Evolutionary conservation across 1,284 basidiomycete species (phyloP).

Genomic region (Ganoderma leucocontextum): DNA sequence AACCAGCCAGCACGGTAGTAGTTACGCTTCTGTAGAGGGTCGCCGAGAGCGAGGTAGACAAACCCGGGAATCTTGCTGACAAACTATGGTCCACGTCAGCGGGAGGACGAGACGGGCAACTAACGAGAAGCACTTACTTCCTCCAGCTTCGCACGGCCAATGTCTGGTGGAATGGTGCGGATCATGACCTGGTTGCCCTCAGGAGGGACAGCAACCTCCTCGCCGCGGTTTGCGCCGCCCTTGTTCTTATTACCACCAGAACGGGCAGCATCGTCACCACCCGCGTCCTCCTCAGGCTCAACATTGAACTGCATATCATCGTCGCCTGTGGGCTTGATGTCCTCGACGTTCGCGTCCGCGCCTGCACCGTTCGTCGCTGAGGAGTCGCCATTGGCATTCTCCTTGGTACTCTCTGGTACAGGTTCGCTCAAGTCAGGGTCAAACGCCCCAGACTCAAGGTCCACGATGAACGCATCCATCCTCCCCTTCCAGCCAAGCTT

Average conservation of each 20-base stretch:
- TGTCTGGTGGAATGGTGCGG: conserved; percentile 91
- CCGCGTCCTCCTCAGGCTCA: conserved; percentile 74
- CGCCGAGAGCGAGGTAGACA: conserved; percentile 86
- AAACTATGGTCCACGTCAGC: conserved; percentile 51
- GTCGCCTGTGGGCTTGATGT: conserved; percentile 44
- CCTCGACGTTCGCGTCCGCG: conserved; percentile 50
- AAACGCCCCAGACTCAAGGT: conserved; percentile 84
- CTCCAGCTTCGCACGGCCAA: conserved; percentile 87
- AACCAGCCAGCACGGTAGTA: conserved; percentile 95
- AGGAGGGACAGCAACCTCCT: conserved; percentile 79
- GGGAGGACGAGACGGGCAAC: conserved; percentile 21
- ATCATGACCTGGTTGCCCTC: conserved; percentile 93
- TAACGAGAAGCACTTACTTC: conserved; percentile 61
- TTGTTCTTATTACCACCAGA: conserved; percentile 60
- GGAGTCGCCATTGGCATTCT: conserved; percentile 44
- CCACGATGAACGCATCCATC: conserved; percentile 75
- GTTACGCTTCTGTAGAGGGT: conserved; percentile 88
- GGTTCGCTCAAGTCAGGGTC: conserved; percentile 76
- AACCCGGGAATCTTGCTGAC: conserved; percentile 74
- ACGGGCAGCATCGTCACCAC: conserved; percentile 63
- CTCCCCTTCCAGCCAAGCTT: conserved; percentile 84
- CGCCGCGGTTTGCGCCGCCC: conserved; percentile 66
- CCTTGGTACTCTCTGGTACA: conserved; percentile 58
- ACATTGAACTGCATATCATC: conserved; percentile 63
- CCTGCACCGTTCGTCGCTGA: conserved; percentile 42